Percentiles rank a stretch among this genome's conserved stretches.
Evolutionary conservation across 106 monocot genomes (phyloP).

Genomic region (Cymbidium sinense): DNA sequence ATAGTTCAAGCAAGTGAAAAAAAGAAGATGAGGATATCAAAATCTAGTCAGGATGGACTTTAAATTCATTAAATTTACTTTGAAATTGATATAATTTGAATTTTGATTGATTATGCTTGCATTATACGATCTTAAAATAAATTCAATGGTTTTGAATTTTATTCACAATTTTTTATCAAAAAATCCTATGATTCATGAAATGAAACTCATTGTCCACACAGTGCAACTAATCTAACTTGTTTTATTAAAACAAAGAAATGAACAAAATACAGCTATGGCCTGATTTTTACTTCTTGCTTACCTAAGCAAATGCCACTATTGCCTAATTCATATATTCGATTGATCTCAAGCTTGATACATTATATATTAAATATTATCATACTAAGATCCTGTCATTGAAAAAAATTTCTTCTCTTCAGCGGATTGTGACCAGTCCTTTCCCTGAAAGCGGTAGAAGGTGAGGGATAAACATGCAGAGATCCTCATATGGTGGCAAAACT

Average conservation of each 20-base stretch:
- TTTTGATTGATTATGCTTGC: too few species aligned
- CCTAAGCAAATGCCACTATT: not conserved
- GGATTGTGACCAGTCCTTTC: conserved; percentile 10
- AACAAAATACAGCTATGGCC: not conserved
- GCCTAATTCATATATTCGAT: not conserved
- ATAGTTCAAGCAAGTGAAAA: too few species aligned
- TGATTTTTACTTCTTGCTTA: not conserved
- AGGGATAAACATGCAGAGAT: not conserved
- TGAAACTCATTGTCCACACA: not conserved
- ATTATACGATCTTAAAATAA: too few species aligned
- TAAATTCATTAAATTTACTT: too few species aligned
- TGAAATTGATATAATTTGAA: too few species aligned
- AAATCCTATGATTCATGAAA: not conserved
- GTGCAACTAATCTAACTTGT: not conserved
- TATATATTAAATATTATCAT: not conserved
- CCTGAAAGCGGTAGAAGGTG: not conserved
- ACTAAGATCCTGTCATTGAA: not conserved
- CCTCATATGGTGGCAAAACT: not conserved
- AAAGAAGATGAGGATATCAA: too few species aligned
- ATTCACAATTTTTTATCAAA: too few species aligned
- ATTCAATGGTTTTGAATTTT: too few species aligned
- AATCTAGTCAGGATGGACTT: too few species aligned
- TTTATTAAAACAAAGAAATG: not conserved
- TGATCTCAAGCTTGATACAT: not conserved
- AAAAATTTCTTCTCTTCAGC: conserved; percentile 7